A percentile compares a stretch with the other conserved stretches of the same genome.
phyloP scores from a whole-genome alignment of 2,329 filamentous ascomycete genomes.

The Epichloe gansuensis region DNA sequence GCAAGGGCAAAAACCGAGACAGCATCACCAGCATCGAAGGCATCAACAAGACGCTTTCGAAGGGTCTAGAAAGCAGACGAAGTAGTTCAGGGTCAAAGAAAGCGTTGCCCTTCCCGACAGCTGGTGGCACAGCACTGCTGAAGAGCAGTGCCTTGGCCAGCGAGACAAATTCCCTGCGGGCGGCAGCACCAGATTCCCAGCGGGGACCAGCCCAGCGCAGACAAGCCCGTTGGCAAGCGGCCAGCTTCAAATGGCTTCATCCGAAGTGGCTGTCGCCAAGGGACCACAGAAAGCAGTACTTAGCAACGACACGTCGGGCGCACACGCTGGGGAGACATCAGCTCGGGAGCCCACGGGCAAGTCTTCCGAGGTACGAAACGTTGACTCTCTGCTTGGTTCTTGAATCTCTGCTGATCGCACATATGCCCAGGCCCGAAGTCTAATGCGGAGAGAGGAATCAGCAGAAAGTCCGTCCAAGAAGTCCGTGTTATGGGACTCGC shows the following conservation, averaged over 20 bases:
- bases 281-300: background rate
- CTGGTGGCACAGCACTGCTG: conserved; percentile 26
- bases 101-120: conserved; percentile 44
- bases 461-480: conserved; percentile 31
- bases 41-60: conserved; percentile 67
- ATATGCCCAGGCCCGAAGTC: conserved; percentile 15
- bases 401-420: conserved; percentile 14
- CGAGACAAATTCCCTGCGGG: conserved; percentile 47
- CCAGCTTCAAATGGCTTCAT: conserved; percentile 11
- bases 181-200: conserved; percentile 30
- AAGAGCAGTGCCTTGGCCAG: conserved; percentile 43
- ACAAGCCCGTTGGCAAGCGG: conserved; percentile 14
- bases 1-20: conserved; percentile 32
- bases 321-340: conserved; percentile 16
- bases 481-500: conserved; percentile 48
- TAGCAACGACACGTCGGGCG: conserved; percentile 7
- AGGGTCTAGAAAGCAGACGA: conserved; percentile 80
- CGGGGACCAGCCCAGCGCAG: conserved; percentile 29
- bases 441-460: conserved; percentile 27
- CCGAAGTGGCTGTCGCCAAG: conserved; percentile 4
- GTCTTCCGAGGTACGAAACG: conserved; percentile 40
- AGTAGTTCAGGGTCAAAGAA: conserved; percentile 81
- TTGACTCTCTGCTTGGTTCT: conserved; percentile 40
- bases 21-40: conserved; percentile 51
- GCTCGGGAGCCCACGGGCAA: conserved; percentile 13